Evolutionary conservation across 2,329 filamentous ascomycete species (phyloP), one percentile per base, ranked within the genome.

Genomic region (Shiraia sp.): DNA sequence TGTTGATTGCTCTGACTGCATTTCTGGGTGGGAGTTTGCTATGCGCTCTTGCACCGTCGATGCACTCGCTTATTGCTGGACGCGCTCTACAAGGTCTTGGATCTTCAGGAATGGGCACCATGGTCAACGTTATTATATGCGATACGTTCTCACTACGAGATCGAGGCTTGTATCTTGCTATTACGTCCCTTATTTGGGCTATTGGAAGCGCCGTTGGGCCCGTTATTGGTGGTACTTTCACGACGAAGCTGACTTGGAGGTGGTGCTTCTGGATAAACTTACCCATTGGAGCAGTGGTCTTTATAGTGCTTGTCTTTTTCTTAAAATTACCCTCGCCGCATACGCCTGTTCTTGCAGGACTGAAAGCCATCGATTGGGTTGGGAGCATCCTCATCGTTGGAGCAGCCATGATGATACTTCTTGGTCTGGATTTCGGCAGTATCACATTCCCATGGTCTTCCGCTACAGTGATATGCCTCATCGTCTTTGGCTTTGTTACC

Each of bases 351-450:
- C 17, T 45, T 9, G 45, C 69, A 1, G 76, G 75, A 0, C 53
- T 78, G 22, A 67, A 61, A 31, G 75, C 74, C 2, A 71, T 79
- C 14, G 76, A 79, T 53, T 78, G 75, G 74, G 61, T 70, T 15
- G 76, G 76, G 2, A 74, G 70, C 22, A 16, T 75, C 10, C 70
- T 71, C 1, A 70, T 78, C 32, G 54, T 76, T 1, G 72, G 65
- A 4, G 57, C 75, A 9, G 73, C 71, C 1, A 43, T 76, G 16
- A 71, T 78, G 66, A 31, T 49, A 7, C 32, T 53, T 4, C 81
- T 95, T 31, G 90, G 88, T 1, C 80, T 95, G 10, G 84, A 92
- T 61, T 87, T 90, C 49, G 90, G 89, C 41, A 88, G 87, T 33
- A 78, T 87, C 36, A 76, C 75, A 15, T 81, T 80, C 49, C 84